A percentile compares a stretch with the other conserved stretches of the same genome.
Conservation (phyloP, 78 protist species). For the Dictyostelium capitatum region DNA sequence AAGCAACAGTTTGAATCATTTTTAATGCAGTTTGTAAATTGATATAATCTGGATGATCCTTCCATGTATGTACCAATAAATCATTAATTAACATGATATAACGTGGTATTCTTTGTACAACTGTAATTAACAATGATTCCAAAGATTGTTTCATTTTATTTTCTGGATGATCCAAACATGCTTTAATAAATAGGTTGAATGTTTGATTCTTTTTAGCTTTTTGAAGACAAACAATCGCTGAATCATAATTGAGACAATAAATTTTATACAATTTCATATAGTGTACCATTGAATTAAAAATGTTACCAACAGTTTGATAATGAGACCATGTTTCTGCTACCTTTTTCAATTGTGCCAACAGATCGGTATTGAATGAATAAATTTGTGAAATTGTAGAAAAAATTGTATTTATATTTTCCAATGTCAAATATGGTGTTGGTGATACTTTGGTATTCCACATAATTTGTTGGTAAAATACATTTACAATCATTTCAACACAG, state of each 20-base stretch:
- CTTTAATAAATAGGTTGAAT: slow-evolving; percentile 36
- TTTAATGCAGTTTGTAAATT: slow-evolving; percentile 16
- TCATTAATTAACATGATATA: slow-evolving; percentile 58
- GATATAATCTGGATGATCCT: slow-evolving; percentile 54
- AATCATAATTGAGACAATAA: slow-evolving; percentile 62
- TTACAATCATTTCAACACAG: slow-evolving; percentile 46
- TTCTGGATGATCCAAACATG: slow-evolving; percentile 66
- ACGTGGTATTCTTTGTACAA: slow-evolving; percentile 70
- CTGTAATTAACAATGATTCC: slow-evolving; percentile 42
- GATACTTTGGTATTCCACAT: slow-evolving; percentile 57
- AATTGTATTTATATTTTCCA: slow-evolving; percentile 35
- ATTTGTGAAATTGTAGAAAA: slow-evolving; percentile 55
- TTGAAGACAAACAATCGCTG: slow-evolving; percentile 43
- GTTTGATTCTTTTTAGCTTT: slow-evolving; percentile 56
- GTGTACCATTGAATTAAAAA: slow-evolving; percentile 28
- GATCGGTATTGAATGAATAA: slow-evolving; percentile 55
- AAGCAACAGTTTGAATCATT: slow-evolving; percentile 35
- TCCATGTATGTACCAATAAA: slow-evolving; percentile 28
- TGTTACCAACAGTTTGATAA: slow-evolving; percentile 67
- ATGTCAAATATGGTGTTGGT: slow-evolving; percentile 61
- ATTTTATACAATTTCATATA: slow-evolving; percentile 52
- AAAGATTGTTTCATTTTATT: slow-evolving; percentile 50
- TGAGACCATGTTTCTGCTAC: slow-evolving; percentile 16
- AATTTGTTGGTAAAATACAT: slow-evolving; percentile 55
- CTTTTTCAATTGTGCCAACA: slow-evolving; percentile 8